Conservation (phyloP, 2,329 filamentous ascomycete species). For the Alternaria tenuissima region DNA sequence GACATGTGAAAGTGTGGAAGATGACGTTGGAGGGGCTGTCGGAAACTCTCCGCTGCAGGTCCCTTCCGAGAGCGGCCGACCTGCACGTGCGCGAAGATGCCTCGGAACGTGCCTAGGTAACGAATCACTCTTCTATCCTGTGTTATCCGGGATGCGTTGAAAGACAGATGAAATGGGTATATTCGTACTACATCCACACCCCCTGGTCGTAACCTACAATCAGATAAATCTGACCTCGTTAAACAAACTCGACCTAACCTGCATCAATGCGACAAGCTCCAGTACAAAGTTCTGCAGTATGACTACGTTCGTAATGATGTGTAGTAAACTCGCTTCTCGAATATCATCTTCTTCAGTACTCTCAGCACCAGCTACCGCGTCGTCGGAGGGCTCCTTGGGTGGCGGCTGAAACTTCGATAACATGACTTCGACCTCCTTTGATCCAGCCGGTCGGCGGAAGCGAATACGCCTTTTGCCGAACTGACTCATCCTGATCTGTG, state of each 20-base stretch:
- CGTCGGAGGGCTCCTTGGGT: constrained; percentile 35
- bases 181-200: constrained; percentile 25
- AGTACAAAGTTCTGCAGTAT: constrained; percentile 61
- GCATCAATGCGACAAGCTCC: constrained; percentile 59
- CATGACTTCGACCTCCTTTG: constrained; percentile 44
- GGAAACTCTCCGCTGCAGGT: constrained; percentile 33
- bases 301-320: constrained; percentile 61
- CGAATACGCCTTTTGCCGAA: constrained; percentile 47
- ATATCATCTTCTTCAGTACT: constrained; percentile 36
- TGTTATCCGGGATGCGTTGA: constrained; percentile 19
- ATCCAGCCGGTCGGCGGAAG: constrained; percentile 40
- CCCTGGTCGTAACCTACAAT: constrained; percentile 7
- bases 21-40: constrained; percentile 39
- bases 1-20: constrained; percentile 41
- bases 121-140: not conserved
- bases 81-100: constrained; percentile 31
- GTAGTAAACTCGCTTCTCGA: constrained; percentile 56
- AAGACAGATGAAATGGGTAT: constrained; percentile 27
- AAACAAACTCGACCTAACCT: constrained; percentile 58
- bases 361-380: constrained; percentile 26
- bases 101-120: constrained; percentile 16
- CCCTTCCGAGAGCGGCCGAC: constrained; percentile 29
- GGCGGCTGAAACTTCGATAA: constrained; percentile 47
- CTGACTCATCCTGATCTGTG: constrained; percentile 40
- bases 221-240: constrained; percentile 55